phyloP scores from a whole-genome alignment of 2,329 filamentous ascomycete species.

The Thielaviopsis ethacetica region DNA sequence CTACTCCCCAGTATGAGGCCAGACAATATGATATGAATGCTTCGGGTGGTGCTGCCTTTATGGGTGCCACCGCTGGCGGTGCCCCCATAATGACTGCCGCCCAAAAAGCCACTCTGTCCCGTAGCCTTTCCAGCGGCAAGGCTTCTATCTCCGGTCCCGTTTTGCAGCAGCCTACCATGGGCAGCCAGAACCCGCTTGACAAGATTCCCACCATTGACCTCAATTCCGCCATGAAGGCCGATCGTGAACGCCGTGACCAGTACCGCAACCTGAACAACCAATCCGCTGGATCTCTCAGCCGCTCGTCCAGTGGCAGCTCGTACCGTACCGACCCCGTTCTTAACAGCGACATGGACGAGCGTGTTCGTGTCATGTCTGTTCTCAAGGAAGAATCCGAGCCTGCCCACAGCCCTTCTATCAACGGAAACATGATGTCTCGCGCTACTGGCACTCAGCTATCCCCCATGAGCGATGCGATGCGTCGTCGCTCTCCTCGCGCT shows the following conservation, averaged over 20 bases:
- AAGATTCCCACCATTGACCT: conserved; percentile 35
- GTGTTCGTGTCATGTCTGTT: conserved; percentile 11
- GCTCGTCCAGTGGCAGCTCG: not conserved
- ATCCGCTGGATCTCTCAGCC: conserved; percentile 4
- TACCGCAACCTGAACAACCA: conserved; percentile 13
- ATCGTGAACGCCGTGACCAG: conserved; percentile 27
- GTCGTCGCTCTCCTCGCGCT: conserved; percentile 31
- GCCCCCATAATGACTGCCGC: conserved; percentile 15
- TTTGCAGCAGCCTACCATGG: conserved; percentile 19
- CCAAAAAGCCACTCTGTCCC: conserved; percentile 11
- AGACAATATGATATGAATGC: conserved; percentile 6
- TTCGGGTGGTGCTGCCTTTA: conserved; percentile 5
- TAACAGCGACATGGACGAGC: conserved; percentile 10
- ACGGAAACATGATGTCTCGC: conserved; percentile 17
- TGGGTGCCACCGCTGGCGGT: conserved; percentile 15
- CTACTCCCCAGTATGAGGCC: not conserved
- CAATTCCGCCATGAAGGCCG: conserved; percentile 29
- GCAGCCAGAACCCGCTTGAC: conserved; percentile 23
- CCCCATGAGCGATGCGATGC: conserved; percentile 31
- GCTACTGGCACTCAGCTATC: conserved; percentile 34
- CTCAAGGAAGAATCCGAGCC: conserved; percentile 11
- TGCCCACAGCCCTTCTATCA: conserved; percentile 2
- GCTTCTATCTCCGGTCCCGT: conserved; percentile 35
- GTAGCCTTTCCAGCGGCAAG: conserved; percentile 20
- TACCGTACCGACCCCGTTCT: conserved; percentile 9